Conservation (phyloP, 257 asterid species). For the Jacaranda copaia region DNA sequence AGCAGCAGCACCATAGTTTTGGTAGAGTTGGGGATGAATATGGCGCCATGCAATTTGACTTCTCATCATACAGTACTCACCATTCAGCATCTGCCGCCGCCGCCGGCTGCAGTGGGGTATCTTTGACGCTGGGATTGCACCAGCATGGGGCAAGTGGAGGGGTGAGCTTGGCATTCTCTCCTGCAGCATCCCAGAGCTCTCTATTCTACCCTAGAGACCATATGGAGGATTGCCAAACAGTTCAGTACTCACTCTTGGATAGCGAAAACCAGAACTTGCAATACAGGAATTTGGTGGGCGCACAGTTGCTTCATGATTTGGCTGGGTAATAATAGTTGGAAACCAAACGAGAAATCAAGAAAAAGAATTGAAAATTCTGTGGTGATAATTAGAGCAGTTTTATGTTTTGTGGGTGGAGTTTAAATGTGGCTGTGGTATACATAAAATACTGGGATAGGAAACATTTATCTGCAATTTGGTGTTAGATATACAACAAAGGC, state of each 20-base stretch:
- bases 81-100: not conserved
- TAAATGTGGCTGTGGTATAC: constrained; percentile 28
- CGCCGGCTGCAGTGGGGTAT: constrained; percentile 54
- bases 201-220: constrained; percentile 69
- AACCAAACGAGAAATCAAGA: no score
- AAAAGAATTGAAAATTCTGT: not conserved
- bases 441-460: constrained; percentile 43
- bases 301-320: constrained; percentile 90
- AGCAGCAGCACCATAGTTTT: constrained; percentile 23
- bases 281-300: constrained; percentile 86
- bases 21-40: constrained; percentile 43
- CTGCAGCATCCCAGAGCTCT: constrained; percentile 49
- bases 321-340: constrained; percentile 54
- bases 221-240: constrained; percentile 73
- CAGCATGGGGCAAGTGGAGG: constrained; percentile 59
- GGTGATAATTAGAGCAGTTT: constrained; percentile 14
- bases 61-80: constrained; percentile 54
- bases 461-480: constrained; percentile 42
- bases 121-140: constrained; percentile 83
- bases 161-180: constrained; percentile 61
- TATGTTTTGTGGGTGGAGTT: constrained; percentile 18
- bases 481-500: constrained; percentile 31
- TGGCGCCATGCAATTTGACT: constrained; percentile 66
- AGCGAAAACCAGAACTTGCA: constrained; percentile 77
- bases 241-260: constrained; percentile 72